Base-by-base conservation (phyloP, 148 eudicot genomes). In the Nepenthes mirabilis region DNA sequence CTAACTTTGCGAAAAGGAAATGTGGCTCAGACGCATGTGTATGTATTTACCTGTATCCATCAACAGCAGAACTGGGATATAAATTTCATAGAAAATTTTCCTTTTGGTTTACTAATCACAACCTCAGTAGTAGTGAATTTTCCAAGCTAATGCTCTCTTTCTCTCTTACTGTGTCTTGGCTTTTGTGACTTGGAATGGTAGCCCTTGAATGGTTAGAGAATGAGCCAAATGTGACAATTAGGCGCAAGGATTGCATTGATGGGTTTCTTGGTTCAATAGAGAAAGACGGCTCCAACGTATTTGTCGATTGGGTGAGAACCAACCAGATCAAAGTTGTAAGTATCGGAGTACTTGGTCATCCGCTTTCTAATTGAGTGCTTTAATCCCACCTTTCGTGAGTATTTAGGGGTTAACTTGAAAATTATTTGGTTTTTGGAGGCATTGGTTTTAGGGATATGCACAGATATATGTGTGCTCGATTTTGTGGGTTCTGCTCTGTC, bases 361-460 rank as follows among this genome's bases (percentile, higher is more conserved):
- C 3, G 14, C 14, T 49, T 49, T n/a, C 13, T 49, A 11, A 33
- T 9, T 14, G 58, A 55, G 14, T 43, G 14, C 14, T 49, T 12
- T 63, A 14, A 47, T 43, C 47, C 5, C 23, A 49, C 10, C 52
- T 49, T n/a, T n/a, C 52, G 11, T 40, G 45, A 40, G 45, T 3
- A 49, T 49, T 49, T 23, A 23, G 23, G 23, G 23, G 23, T 23
- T 23, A 23, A 23, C 52, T n/a, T 49, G 52, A 49, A 23, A 23
- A 11, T 49, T 6, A 2, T 49, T 49, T 40, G 45, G 52, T 49
- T 49, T 49, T 12, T 66, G 67, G 68, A 91, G 98, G 69, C 88
- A 57, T 59, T 93, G 88, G 96, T 88, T 49, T 83, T 82, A 10
- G 98, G 98, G 32, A 86, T 93, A 66, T 93, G 98, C 81, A 86